Percentiles rank a stretch among this genome's conserved stretches.
Conservation (phyloP, 768 basidiomycete species). For the Lanmaoa rubissima region DNA sequence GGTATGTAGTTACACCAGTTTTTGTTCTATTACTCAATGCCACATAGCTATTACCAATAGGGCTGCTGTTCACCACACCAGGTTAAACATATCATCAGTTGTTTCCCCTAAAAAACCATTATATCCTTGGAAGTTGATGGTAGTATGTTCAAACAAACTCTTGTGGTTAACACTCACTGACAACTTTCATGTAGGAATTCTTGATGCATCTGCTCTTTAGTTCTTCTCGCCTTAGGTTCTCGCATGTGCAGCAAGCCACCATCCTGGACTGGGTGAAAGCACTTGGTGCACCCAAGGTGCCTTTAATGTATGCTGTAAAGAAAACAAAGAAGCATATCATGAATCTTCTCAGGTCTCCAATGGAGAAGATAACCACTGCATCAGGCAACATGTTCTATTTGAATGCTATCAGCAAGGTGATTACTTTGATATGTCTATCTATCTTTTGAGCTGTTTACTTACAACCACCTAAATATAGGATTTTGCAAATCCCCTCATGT, state of each 20-base stretch:
- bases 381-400: conserved; percentile 31
- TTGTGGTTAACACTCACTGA: too few species aligned
- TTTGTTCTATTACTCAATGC: neutral
- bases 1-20: neutral
- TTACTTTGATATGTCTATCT: conserved; percentile 14
- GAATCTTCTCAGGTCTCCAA: conserved; percentile 22
- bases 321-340: conserved; percentile 18
- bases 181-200: conserved; percentile 28
- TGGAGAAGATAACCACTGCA: conserved; percentile 12
- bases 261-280: conserved; percentile 30
- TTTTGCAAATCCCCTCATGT: conserved; percentile 26
- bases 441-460: too few species aligned
- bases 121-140: conserved; percentile 8
- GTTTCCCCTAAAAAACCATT: neutral
- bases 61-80: neutral
- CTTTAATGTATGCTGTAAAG: conserved; percentile 22
- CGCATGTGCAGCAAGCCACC: conserved; percentile 26
- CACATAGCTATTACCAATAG: neutral
- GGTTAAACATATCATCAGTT: neutral
- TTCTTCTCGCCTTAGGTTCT: conserved; percentile 31
- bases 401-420: conserved; percentile 12
- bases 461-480: neutral
- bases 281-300: conserved; percentile 29
- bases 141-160: too few species aligned
- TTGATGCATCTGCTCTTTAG: conserved; percentile 32